Evolutionary conservation across 176 grass and related monocot genomes (phyloP), one percentile per base, ranked within the genome.

Genomic region (Musa itinerans): DNA sequence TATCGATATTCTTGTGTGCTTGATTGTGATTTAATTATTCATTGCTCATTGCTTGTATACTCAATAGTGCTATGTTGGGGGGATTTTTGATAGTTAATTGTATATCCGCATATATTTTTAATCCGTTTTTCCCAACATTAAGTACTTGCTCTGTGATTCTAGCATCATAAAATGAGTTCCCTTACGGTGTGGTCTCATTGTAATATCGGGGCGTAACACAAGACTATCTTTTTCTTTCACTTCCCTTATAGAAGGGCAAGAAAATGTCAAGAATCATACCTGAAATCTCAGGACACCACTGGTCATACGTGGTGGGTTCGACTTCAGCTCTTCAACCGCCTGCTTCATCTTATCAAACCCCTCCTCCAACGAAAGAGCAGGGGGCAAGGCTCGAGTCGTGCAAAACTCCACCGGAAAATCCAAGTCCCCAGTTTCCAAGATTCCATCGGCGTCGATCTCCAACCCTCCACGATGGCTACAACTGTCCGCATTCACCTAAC

Each of bases 331-430:
- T 25, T 69, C 55, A 23, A 86, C 54, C 17, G 84, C 84, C 13
- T 79, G 50, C 66, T 75, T 82, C 21, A 86, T 82, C 59, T 82
- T 86, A 65, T 68, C 75, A 75, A 62, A 86, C 3, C 80, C 84
- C 56, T 79, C 76, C 57, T 68, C 67, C 27, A 86, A 13, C 17
- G 69, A 82, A 63, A 86, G 80, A 57, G 68, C 80, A 2, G 80
- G n/a, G 50, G 59, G 63, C 2, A 86, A 53, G 11, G 62, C 69
- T 24, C 75, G 84, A 75, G 69, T 82, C 14, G 61, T 49, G 52
- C 59, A 79, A n/a, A 86, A 52, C 50, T 86, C 80, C 14, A 82
- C 75, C 8, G 80, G 71, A 61, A 82, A 78, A 75, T 69, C 64
- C 67, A 34, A 58, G 11, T 57, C 58, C 19, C 50, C 82, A 21